These are phyloP conservation scores for Pyrus communis DNA, from an alignment of 306 rosid genomes.

Conservation along the genomic window DNA sequence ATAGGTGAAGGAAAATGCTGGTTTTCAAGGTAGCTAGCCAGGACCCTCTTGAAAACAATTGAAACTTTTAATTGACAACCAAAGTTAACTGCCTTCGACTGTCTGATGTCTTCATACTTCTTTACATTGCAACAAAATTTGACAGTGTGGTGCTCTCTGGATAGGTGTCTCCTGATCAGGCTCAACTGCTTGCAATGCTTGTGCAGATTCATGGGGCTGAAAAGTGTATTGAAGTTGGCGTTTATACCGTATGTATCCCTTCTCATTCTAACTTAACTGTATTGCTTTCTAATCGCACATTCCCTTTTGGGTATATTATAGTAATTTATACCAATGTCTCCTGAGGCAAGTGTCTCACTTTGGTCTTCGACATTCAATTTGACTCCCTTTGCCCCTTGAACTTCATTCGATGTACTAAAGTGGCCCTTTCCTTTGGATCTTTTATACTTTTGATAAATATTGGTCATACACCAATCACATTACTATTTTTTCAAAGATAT, in stretches of 20 bases:
- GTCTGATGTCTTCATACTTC: background rate
- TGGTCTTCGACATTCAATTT: background rate
- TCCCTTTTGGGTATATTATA: background rate
- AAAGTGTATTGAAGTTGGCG: slow-evolving; percentile 91
- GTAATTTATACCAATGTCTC: background rate
- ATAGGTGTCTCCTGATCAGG: slow-evolving; percentile 97
- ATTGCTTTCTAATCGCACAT: background rate
- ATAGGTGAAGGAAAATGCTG: too few species aligned
- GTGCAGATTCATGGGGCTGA: slow-evolving; percentile 89
- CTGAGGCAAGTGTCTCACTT: background rate
- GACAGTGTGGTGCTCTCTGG: slow-evolving; percentile 14
- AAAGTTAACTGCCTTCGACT: too few species aligned
- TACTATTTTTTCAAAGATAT: too few species aligned
- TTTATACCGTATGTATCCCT: slow-evolving; percentile 60
- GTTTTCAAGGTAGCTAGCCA: too few species aligned
- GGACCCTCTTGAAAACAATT: too few species aligned
- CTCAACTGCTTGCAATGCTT: slow-evolving; percentile 86
- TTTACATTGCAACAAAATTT: slow-evolving; percentile 11
- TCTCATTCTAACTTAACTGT: slow-evolving; percentile 1
- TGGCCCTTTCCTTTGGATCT: background rate
- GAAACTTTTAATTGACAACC: too few species aligned
- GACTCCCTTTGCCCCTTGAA: background rate
- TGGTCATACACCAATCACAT: too few species aligned
- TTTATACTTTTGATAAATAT: background rate
- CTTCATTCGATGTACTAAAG: background rate